Evolutionary conservation across 2,329 filamentous ascomycete genomes (phyloP).

Genomic region (Drechslerella coelobrocha): DNA sequence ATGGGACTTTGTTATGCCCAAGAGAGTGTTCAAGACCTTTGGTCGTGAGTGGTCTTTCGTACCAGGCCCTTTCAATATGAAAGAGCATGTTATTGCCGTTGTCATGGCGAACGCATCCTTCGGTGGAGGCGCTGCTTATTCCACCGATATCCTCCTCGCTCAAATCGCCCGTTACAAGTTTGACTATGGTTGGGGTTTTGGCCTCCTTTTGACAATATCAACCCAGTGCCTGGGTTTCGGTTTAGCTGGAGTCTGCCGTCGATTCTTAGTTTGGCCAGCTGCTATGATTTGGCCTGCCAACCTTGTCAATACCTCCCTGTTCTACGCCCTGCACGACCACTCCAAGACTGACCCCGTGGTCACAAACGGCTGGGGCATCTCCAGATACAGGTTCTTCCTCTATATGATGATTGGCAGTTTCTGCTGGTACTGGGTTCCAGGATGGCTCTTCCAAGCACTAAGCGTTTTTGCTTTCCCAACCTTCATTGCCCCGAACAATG

Average conservation of each 20-base stretch:
- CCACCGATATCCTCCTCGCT: constrained; percentile 38
- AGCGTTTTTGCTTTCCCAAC: constrained; percentile 75
- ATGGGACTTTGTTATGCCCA: constrained; percentile 67
- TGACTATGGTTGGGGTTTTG: constrained; percentile 59
- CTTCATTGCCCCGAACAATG: constrained; percentile 73
- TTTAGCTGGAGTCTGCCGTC: constrained; percentile 60
- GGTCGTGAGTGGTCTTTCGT: constrained; percentile 68
- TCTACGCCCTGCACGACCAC: constrained; percentile 76
- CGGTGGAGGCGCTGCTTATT: constrained; percentile 58
- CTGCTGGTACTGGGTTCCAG: constrained; percentile 73
- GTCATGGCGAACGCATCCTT: constrained; percentile 76
- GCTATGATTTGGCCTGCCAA: constrained; percentile 63
- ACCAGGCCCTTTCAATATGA: constrained; percentile 73
- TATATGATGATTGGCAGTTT: constrained; percentile 67
- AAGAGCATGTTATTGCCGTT: constrained; percentile 72
- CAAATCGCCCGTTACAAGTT: constrained; percentile 46
- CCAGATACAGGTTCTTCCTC: constrained; percentile 71
- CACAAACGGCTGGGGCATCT: constrained; percentile 68
- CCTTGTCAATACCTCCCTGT: constrained; percentile 70
- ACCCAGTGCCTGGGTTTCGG: constrained; percentile 67
- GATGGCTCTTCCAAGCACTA: constrained; percentile 72
- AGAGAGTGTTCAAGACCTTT: constrained; percentile 63
- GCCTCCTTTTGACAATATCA: constrained; percentile 63
- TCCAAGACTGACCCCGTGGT: constrained; percentile 64
- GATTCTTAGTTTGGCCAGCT: constrained; percentile 50